phyloP scores from a whole-genome alignment of 352 stramenopile species.

The Thraustochytrium striatum region DNA sequence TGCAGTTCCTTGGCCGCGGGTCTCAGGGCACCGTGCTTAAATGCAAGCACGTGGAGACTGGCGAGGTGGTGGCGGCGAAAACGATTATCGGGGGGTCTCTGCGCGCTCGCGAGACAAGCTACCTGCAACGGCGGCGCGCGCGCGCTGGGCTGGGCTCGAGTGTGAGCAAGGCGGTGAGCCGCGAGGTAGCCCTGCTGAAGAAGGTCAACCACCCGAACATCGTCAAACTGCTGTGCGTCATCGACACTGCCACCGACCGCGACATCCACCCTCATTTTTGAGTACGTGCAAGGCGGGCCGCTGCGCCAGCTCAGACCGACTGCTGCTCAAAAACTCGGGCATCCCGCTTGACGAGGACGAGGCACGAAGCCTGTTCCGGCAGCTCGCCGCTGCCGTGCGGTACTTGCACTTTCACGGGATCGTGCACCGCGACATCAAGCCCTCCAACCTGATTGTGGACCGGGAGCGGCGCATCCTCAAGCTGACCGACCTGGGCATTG shows the following conservation, averaged over 20 bases:
- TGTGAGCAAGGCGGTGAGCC: conserved; percentile 54
- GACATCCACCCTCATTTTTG: conserved; percentile 90
- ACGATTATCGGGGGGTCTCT: conserved; percentile 52
- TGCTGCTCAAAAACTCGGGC: conserved; percentile 38
- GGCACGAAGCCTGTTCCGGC: conserved; percentile 20
- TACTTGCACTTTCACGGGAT: conserved; percentile 89
- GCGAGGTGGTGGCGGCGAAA: conserved; percentile 57
- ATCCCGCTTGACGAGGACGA: conserved; percentile 61
- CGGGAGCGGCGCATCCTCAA: conserved; percentile 1
- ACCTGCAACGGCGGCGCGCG: too few species aligned
- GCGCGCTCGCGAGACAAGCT: background rate
- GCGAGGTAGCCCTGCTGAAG: conserved; percentile 92
- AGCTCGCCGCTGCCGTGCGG: conserved; percentile 13
- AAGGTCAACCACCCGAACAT: conserved; percentile 88
- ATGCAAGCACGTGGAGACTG: conserved; percentile 49
- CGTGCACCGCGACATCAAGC: conserved; percentile 85
- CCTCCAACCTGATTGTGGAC: conserved; percentile 52
- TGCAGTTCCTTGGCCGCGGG: conserved; percentile 7
- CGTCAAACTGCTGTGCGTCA: conserved; percentile 86
- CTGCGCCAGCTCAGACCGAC: conserved; percentile 64
- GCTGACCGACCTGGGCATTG: conserved; percentile 39
- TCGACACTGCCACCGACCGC: conserved; percentile 82
- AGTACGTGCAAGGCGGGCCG: conserved; percentile 85
- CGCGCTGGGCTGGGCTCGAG: background rate
- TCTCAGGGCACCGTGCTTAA: conserved; percentile 30